These are phyloP conservation scores for Leucocoprinus birnbaumii DNA, from an alignment of 768 basidiomycete species.

Conservation along the genomic window DNA sequence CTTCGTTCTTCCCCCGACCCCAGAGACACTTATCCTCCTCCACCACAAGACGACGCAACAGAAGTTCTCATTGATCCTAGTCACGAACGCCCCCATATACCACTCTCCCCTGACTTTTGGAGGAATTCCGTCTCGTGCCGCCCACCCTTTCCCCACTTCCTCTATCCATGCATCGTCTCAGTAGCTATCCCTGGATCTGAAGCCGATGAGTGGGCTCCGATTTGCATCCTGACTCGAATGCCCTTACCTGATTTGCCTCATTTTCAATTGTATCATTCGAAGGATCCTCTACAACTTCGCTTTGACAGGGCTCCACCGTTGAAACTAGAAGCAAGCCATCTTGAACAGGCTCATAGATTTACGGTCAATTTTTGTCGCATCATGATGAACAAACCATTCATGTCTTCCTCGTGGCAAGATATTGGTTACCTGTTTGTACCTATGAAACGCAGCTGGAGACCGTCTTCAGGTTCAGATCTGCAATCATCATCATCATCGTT, in stretches of 20 bases:
- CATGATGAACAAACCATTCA: constrained; percentile 65
- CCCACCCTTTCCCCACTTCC: background rate
- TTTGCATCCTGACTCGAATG: constrained; percentile 63
- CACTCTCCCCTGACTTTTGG: constrained; percentile 10
- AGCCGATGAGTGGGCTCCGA: constrained; percentile 31
- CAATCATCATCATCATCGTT: constrained; percentile 22
- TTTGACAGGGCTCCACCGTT: constrained; percentile 49
- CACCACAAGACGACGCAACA: background rate
- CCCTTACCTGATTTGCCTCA: constrained; percentile 57
- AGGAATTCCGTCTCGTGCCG: background rate
- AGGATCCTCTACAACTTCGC: constrained; percentile 37
- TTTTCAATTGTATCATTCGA: constrained; percentile 62
- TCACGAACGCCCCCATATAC: constrained; percentile 33
- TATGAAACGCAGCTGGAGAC: constrained; percentile 37
- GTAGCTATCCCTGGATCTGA: background rate
- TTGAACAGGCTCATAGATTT: constrained; percentile 53
- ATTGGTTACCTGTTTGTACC: constrained; percentile 72
- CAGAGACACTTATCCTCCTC: constrained; percentile 13
- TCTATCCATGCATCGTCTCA: constrained; percentile 6
- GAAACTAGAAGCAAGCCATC: constrained; percentile 38
- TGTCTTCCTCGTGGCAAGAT: constrained; percentile 42
- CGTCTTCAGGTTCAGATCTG: constrained; percentile 15
- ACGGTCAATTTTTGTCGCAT: constrained; percentile 62
- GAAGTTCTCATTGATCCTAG: constrained; percentile 42
- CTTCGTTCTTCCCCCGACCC: constrained; percentile 10